Percentiles rank a stretch among this genome's conserved stretches.
Evolutionary conservation across 1,284 basidiomycete species (phyloP).

Genomic region (Fomitopsis betulina): DNA sequence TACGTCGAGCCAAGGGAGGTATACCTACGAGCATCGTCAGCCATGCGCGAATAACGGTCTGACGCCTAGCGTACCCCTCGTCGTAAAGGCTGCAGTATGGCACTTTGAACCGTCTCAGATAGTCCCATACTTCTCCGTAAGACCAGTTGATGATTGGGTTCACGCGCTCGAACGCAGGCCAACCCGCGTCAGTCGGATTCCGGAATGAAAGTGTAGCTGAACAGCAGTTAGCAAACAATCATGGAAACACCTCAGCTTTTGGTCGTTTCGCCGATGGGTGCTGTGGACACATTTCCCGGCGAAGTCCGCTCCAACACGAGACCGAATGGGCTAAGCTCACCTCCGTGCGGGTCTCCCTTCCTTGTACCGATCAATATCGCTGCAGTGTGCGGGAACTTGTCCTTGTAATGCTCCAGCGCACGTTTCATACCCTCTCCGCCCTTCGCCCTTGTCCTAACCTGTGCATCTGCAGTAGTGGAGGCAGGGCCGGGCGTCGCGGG

Average conservation of each 20-base stretch:
- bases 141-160: conserved; percentile 97
- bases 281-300: background rate
- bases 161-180: conserved; percentile 88
- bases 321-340: conserved; percentile 39
- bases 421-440: conserved; percentile 80
- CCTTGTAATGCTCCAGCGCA: conserved; percentile 77
- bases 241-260: background rate
- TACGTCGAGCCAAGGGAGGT: conserved; percentile 94
- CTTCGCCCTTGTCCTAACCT: conserved; percentile 30
- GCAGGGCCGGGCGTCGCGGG: conserved; percentile 22
- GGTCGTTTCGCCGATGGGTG: background rate
- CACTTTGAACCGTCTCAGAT: conserved; percentile 71
- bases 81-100: conserved; percentile 92
- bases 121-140: conserved; percentile 88
- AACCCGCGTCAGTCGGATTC: conserved; percentile 81
- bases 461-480: conserved; percentile 7
- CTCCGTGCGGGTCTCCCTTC: conserved; percentile 88
- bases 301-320: background rate
- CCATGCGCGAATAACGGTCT: background rate
- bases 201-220: conserved; percentile 64
- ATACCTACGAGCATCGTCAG: conserved; percentile 53
- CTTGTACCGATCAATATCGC: conserved; percentile 91
- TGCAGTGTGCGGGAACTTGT: conserved; percentile 54
- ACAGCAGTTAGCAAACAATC: background rate
- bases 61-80: conserved; percentile 59